Conservation (phyloP, 1,284 basidiomycete species). For the Ceratobasidium sp. region DNA sequence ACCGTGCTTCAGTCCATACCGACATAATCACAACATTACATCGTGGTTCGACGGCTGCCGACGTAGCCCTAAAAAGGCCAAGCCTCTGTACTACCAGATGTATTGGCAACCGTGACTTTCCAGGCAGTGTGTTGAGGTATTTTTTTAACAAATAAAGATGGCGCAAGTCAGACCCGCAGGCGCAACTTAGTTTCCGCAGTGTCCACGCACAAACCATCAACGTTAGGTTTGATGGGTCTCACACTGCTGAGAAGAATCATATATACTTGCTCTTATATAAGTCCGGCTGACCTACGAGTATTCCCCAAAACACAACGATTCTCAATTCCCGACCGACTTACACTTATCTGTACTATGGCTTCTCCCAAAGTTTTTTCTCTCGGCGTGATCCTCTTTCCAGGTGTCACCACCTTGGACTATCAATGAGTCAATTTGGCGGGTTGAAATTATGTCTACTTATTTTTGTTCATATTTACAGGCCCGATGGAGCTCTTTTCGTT, state of each 20-base stretch:
- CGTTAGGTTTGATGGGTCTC: too few species aligned
- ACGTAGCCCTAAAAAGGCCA: too few species aligned
- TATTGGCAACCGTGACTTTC: neutral
- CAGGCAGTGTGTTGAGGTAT: neutral
- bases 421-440: conserved; percentile 16
- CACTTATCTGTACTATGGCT: conserved; percentile 6
- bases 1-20: too few species aligned
- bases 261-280: neutral
- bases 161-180: conserved; percentile 42
- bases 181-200: conserved; percentile 25
- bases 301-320: neutral
- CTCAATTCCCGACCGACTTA: neutral
- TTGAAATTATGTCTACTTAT: neutral
- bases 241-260: neutral
- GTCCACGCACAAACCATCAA: neutral
- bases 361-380: neutral
- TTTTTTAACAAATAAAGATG: neutral
- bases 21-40: too few species aligned
- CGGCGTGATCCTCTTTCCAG: conserved; percentile 13
- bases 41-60: too few species aligned
- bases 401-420: conserved; percentile 15
- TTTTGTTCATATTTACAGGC: conserved; percentile 7
- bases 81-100: too few species aligned
- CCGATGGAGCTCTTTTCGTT: conserved; percentile 31
- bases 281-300: neutral